These are phyloP conservation scores for Diospyros lotus DNA, from an alignment of 148 eudicot genomes.

Conservation along the genomic window DNA sequence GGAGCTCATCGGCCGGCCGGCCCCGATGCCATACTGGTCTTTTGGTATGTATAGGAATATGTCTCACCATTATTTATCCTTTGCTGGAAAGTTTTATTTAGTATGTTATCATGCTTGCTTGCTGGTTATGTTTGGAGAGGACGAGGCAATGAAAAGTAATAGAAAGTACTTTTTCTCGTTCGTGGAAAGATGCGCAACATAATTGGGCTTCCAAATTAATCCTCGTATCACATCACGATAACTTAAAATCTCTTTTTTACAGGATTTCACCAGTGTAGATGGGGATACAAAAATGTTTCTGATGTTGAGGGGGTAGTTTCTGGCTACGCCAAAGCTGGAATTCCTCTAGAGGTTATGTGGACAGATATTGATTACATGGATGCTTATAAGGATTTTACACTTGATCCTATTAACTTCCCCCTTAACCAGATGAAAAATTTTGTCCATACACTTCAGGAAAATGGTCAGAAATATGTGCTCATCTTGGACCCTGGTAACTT, in stretches of 20 bases:
- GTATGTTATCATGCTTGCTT: too few species aligned
- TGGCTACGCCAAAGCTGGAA: slow-evolving; percentile 47
- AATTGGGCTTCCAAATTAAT: too few species aligned
- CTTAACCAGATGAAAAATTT: slow-evolving; percentile 50
- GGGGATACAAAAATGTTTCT: slow-evolving; percentile 55
- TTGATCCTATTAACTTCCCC: slow-evolving; percentile 75
- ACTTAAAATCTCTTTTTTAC: too few species aligned
- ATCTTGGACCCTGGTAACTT: slow-evolving; percentile 83
- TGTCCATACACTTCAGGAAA: slow-evolving; percentile 51
- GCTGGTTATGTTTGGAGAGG: too few species aligned
- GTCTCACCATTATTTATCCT: background rate
- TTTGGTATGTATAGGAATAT: slow-evolving; percentile 44
- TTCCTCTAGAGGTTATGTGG: slow-evolving; percentile 85
- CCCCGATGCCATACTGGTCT: slow-evolving; percentile 96
- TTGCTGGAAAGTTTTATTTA: too few species aligned
- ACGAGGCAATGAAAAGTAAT: too few species aligned
- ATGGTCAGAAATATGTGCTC: slow-evolving; percentile 66
- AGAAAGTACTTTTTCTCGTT: too few species aligned
- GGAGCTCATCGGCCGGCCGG: slow-evolving; percentile 66
- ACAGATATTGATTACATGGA: slow-evolving; percentile 90
- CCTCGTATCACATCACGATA: too few species aligned
- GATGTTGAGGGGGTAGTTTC: slow-evolving; percentile 61
- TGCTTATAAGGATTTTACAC: slow-evolving; percentile 71
- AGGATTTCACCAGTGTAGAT: slow-evolving; percentile 92
- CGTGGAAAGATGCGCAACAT: too few species aligned